Base-by-base conservation (phyloP, 257 asterid species). In the Mitragyna speciosa region DNA sequence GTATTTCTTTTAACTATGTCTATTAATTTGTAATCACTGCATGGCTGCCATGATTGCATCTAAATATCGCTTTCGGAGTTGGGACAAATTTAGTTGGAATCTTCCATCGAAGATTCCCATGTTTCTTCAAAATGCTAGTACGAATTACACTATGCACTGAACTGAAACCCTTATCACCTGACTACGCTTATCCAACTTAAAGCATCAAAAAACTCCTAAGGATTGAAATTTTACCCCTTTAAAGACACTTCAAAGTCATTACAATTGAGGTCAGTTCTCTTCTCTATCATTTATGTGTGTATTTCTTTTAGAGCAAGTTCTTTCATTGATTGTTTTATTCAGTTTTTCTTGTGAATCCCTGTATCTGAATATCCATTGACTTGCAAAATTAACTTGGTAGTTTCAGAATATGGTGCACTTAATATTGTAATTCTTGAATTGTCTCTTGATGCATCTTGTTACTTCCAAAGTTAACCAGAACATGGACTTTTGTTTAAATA, bases 1-100 rank as follows among this genome's bases (percentile, higher is more conserved):
- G n/a, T n/a, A 36, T 36, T 36, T 36, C 39, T 36, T 36, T 36
- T 36, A 36, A 36, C 39, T 36, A 36, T 36, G 39, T 36, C 39
- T 36, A 36, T 36, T 36, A 36, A 36, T 36, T 36, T 36, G 39
- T 4, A 36, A 36, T 36, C 39, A 36, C 4, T 26, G 31, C 68
- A 33, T 69, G 52, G 48, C 47, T 67, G 7, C 33, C 71, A 4
- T 12, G 24, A 19, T n/a, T 69, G 31, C 3, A 33, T 17, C 47
- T 33, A 33, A 3, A 67, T 67, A 28, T 0, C 49, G 47, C 39
- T 64, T 9, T 19, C 26, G 33, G 77, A 31, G 12, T 19, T 15
- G 19, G 22, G 78, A 54, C 78, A 74, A 8, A 11, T 73, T 72
- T 33, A 52, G 78, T 52, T 51, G 65, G 77, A 49, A 73, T 73